A percentile compares a stretch with the other conserved stretches of the same genome.
These are phyloP conservation scores for Pichia cabralensis DNA, from an alignment of 805 yeast genomes.

Conservation along the genomic window DNA sequence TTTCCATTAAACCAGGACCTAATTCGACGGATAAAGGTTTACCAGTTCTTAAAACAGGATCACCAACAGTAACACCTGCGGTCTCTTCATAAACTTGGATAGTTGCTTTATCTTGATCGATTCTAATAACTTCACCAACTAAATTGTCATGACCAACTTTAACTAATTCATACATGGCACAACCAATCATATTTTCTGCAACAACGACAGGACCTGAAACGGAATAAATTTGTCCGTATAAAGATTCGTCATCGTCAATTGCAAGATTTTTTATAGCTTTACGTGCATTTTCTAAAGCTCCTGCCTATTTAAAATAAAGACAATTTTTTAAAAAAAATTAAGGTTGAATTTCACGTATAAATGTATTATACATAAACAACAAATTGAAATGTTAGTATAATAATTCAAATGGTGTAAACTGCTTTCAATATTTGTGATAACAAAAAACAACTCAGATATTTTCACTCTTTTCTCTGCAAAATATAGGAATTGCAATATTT, in stretches of 20 bases:
- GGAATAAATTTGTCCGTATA: conserved; percentile 82
- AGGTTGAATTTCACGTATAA: no score
- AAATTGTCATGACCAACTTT: conserved; percentile 94
- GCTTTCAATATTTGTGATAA: no score
- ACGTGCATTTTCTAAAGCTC: conserved; percentile 95
- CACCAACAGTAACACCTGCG: conserved; percentile 98
- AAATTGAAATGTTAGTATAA: no score
- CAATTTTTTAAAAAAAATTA: no score
- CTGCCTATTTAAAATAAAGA: conserved; percentile 48
- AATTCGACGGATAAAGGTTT: conserved; percentile 97
- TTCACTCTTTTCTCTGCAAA: no score
- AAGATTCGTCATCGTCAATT: conserved; percentile 64
- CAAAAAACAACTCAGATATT: no score
- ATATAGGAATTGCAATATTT: no score
- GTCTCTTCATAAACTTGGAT: conserved; percentile 99
- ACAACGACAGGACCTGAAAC: conserved; percentile 97
- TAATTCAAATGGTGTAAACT: no score
- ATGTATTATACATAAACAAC: no score
- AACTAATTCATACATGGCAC: conserved; percentile 99
- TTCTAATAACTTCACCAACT: conserved; percentile 98
- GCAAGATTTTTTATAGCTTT: conserved; percentile 83
- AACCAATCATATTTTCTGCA: conserved; percentile 98
- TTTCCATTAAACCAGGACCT: conserved; percentile 99
- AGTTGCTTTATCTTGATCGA: conserved; percentile 93
- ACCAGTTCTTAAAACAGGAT: conserved; percentile 96